These are phyloP conservation scores for Corinectria fuckeliana DNA, from an alignment of 2,329 filamentous ascomycete genomes.

Conservation along the genomic window DNA sequence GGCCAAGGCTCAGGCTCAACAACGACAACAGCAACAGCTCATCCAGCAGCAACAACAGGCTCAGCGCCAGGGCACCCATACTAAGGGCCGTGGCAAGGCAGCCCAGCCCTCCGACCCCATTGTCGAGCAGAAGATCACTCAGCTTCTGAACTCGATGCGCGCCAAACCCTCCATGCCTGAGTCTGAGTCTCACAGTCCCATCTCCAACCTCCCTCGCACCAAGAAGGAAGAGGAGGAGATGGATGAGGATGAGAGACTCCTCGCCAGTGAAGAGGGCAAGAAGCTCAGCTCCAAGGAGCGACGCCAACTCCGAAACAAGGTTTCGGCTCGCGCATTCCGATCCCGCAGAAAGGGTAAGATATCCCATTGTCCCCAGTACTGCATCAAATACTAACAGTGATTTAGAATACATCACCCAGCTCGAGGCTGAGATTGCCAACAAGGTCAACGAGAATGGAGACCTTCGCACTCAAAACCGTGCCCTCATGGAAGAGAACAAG, in stretches of 20 bases:
- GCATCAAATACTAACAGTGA: constrained; percentile 21
- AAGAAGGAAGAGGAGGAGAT: constrained; percentile 98
- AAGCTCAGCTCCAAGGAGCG: constrained; percentile 98
- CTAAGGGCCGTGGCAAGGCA: constrained; percentile 57
- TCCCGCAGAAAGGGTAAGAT: constrained; percentile 94
- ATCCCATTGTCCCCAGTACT: not conserved
- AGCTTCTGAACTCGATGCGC: constrained; percentile 91
- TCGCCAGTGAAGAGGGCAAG: constrained; percentile 98
- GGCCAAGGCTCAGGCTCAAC: constrained; percentile 74
- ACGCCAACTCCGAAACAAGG: constrained; percentile 97
- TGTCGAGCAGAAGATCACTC: constrained; percentile 91
- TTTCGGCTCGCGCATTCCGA: constrained; percentile 95
- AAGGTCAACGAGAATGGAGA: constrained; percentile 86
- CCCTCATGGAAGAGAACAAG: constrained; percentile 84
- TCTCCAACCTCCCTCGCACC: constrained; percentile 73
- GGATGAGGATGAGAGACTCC: constrained; percentile 93
- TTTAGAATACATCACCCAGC: constrained; percentile 92
- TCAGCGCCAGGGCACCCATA: constrained; percentile 56
- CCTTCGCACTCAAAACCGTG: constrained; percentile 80
- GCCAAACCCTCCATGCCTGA: constrained; percentile 68
- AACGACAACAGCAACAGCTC: constrained; percentile 70
- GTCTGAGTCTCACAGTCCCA: constrained; percentile 50
- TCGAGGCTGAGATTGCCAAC: constrained; percentile 85
- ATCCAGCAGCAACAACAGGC: constrained; percentile 55
- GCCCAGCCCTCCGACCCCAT: constrained; percentile 68